Evolutionary conservation across 2,329 filamentous ascomycete genomes (phyloP), one percentile per base, ranked within the genome.

Genomic region (Pseudogymnoascus sp.): DNA sequence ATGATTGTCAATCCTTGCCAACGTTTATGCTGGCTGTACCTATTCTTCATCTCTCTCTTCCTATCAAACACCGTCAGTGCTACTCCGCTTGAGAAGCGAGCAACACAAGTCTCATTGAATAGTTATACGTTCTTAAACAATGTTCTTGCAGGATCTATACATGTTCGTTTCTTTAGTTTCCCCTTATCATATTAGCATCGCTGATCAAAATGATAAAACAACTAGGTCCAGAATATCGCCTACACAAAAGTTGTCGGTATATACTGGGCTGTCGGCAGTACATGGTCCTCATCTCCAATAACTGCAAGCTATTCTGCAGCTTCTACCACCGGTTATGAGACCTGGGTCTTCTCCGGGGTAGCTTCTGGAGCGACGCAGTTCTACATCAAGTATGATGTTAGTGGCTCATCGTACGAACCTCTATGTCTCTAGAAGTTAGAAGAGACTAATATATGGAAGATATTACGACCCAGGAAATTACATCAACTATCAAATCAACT

Each of bases 301-400:
- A 10, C 62, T 19, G 68, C 68, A 7, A 64, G 63, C 31, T 71
- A 67, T 39, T 68, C 66, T 29, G 66, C 60, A 12, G 60, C 68
- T 7, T 63, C 59, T 37, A 60, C 59, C 19, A 67, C 21, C 29
- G 67, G 67, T 16, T 71, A 66, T 41, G 68, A 71, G 60, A 68
- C 64, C 4, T 71, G 69, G 69, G 59, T 33, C 12, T 71, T 71
- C 60, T 69, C 68, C 3, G 68, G 69, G 8, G 66, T 60, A 39
- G 69, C 68, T 29, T 59, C 65, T n/a, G 69, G 69, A 23, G 69
- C 68, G 12, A 70, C 69, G 6, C 67, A 71, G 45, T 67, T 71
- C 29, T 69, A 71, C 60, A 69, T 71, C 63, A 66, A 64, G 55
- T 71, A 71, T 49, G 68, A 69, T 64, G 68, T 71, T n/a, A 68